Evolutionary conservation across 495 filamentous ascomycete genomes (phyloP), one percentile per base, ranked within the genome.

Genomic region (Lineolata rhizophorae): DNA sequence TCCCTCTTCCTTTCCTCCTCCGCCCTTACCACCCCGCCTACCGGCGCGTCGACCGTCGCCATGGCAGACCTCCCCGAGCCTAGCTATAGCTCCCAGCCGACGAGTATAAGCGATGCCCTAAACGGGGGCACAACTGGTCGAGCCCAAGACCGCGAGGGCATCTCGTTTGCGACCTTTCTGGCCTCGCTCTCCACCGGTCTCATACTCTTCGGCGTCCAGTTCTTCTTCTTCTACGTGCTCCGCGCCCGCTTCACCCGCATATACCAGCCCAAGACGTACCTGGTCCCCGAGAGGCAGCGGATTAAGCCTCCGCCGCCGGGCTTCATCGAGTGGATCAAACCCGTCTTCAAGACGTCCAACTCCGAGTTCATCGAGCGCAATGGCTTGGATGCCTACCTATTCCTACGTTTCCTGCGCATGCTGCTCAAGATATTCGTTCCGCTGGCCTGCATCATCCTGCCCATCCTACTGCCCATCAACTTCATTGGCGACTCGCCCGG

Each of bases 301-400:
- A 81, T 76, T 12, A 57, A 69, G 22, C 56, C 73, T 4, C 79
- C 81, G 8, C 74, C 76, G 3, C 50, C 61, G 31, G 80, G 68
- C 13, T 58, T 75, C n/a, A 71, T 70, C 43, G 61, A 57, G 36
- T 75, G 83, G 65, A 49, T 84, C 24, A 51, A 52, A 16, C 62
- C 72, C 17, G 63, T 92, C 20, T 78, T 87, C 53, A 69, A 62
- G 45, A 80, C 80, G 34, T 63, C 67, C 29, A 74, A 82, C 51
- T 61, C 76, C n/a, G 80, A 92, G 40, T 75, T 94, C 47, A 87
- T 94, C 37, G 72, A 79, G 24, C 93, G 92, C 53, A 92, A 81
- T 50, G 87, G 87, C 4, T 65, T 97, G 24, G 87, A 97, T 53
- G 85, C 90, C 44, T 97, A 94, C 58, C 91, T 97, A 53, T 97